Percentiles rank a stretch among this genome's conserved stretches.
Evolutionary conservation across 257 asterid genomes (phyloP).

Genomic region (Parsonsia alboflavescens): DNA sequence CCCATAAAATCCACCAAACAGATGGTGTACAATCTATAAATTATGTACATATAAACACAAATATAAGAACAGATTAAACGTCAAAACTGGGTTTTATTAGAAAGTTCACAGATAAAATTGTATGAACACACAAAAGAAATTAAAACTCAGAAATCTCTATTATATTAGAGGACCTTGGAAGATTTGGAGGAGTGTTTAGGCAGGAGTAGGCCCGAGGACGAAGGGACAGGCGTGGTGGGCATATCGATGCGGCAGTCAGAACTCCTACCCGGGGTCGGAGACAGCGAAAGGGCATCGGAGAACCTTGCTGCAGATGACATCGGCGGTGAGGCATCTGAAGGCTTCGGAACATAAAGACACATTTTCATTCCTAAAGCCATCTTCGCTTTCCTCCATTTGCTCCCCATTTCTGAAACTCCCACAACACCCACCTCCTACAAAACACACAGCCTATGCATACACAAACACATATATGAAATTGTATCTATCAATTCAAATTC

Average conservation of each 20-base stretch:
- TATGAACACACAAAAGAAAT: neutral
- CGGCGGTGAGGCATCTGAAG: conserved; percentile 37
- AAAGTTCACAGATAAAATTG: neutral
- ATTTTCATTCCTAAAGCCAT: conserved; percentile 57
- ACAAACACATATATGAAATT: conserved; percentile 7
- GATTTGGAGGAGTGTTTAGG: conserved; percentile 50
- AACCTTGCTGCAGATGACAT: conserved; percentile 25
- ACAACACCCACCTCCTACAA: neutral
- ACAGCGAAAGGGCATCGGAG: conserved; percentile 34
- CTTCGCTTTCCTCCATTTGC: conserved; percentile 79
- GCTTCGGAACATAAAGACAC: conserved; percentile 52
- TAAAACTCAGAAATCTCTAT: neutral
- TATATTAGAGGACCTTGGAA: conserved; percentile 37
- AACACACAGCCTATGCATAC: neutral
- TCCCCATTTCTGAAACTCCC: conserved; percentile 38
- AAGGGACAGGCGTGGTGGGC: conserved; percentile 69
- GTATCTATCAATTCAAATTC: neutral
- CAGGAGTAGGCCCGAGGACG: conserved; percentile 66
- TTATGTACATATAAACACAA: neutral
- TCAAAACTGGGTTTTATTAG: neutral
- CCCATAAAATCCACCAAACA: neutral
- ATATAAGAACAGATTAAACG: neutral
- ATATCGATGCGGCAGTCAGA: conserved; percentile 36
- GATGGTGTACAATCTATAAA: neutral
- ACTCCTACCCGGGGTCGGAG: conserved; percentile 29